These are phyloP conservation scores for Iberis amara DNA, from an alignment of 441 rosid genomes.

Conservation along the genomic window DNA sequence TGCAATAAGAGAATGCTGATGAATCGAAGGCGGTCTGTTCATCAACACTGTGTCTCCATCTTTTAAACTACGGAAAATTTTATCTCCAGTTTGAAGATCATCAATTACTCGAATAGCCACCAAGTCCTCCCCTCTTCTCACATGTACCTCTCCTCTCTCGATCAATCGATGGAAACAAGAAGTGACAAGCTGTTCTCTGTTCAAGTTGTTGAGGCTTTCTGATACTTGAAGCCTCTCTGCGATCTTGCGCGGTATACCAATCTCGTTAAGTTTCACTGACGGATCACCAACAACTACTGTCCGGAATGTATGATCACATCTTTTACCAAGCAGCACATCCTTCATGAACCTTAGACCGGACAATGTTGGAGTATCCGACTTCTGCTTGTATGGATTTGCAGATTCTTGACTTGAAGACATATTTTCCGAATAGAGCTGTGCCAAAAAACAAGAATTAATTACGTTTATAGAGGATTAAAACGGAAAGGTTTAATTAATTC, in stretches of 20 bases:
- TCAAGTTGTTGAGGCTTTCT: constrained; percentile 70
- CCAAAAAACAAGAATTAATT: constrained; percentile 18
- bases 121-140: constrained; percentile 57
- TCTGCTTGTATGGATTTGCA: constrained; percentile 35
- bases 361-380: constrained; percentile 43
- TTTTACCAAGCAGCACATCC: constrained; percentile 84
- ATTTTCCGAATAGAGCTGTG: constrained; percentile 60
- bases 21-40: constrained; percentile 94
- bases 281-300: constrained; percentile 94
- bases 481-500: not conserved
- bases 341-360: constrained; percentile 89
- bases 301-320: constrained; percentile 78
- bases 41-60: constrained; percentile 79
- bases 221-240: constrained; percentile 76
- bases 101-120: constrained; percentile 39
- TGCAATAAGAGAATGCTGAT: constrained; percentile 87
- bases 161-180: constrained; percentile 46
- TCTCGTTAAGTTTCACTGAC: constrained; percentile 61
- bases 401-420: constrained; percentile 41
- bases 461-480: constrained; percentile 12
- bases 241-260: constrained; percentile 75
- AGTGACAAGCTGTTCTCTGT: constrained; percentile 51
- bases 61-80: constrained; percentile 52
- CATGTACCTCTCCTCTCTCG: constrained; percentile 55
- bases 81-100: constrained; percentile 61